Evolutionary conservation across 2,329 filamentous ascomycete species (phyloP), one percentile per base, ranked within the genome.

Genomic region (Sporothrix globosa): DNA sequence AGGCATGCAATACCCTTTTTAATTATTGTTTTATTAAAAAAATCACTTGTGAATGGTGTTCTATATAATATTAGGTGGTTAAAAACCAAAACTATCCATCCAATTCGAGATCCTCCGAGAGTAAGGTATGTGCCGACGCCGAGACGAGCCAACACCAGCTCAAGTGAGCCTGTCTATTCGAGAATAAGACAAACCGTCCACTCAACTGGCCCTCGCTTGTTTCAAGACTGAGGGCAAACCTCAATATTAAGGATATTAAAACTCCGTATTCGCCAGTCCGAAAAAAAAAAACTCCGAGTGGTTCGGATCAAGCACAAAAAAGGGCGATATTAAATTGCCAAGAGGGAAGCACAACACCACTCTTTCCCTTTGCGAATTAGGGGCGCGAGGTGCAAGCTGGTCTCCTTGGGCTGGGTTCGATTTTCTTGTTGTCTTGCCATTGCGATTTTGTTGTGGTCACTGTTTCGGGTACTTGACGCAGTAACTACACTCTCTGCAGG

Each of bases 41-140:
- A 50, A n/a, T 9, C 30, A 34, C n/a, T 50, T 30, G 61, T 30
- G 39, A 34, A 30, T 21, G 61, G 54, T 44, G 24, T 24, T 65
- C 61, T 65, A 65, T 63, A 63, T 48, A 65, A n/a, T 50, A 65
- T 65, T 65, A 65, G 27, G 27, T n/a, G 46, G 58, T 39, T 19
- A 21, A 46, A 44, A 61, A 61, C n/a, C 39, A 46, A 46, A 27
- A 13, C 34, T 39, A 63, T 58, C 30, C 54, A 44, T 46, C 39
- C 58, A 46, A 6, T 27, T 46, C 17, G 27, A 63, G 21, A 63
- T 14, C 39, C 39, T 34, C 39, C 39, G 30, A 61, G 58, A 54
- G 52, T 27, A 24, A 44, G 58, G 41, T 19, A 19, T 9, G 58
- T 46, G 58, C 21, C 9, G 56, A 44, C 19, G 41, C 52, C 24